Conservation (phyloP, 106 monocot genomes). For the Posidonia australis region DNA sequence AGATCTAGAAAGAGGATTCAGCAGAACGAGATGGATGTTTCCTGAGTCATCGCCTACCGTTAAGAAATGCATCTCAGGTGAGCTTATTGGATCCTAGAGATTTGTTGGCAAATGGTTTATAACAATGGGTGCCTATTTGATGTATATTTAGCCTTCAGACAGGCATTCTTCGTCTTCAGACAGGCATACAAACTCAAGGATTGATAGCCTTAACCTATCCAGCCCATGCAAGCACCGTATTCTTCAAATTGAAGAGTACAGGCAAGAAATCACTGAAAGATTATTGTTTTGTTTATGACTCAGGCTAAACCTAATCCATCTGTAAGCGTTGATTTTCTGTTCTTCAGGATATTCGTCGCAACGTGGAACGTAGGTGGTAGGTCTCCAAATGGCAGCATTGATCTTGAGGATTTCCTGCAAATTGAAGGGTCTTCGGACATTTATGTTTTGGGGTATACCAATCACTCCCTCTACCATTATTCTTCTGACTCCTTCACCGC, state of each 20-base stretch:
- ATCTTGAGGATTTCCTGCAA: slow-evolving; percentile 75
- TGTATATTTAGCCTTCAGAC: too few relatives aligned
- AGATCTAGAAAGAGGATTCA: slow-evolving; percentile 42
- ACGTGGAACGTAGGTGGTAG: slow-evolving; percentile 99
- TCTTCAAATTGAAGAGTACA: slow-evolving; percentile 31
- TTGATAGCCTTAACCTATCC: slow-evolving; percentile 54
- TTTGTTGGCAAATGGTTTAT: too few relatives aligned
- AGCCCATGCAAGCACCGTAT: slow-evolving; percentile 9
- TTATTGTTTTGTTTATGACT: not conserved
- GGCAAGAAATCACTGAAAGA: slow-evolving; percentile 17
- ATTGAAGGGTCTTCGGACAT: slow-evolving; percentile 73
- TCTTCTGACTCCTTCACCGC: not conserved
- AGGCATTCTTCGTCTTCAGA: slow-evolving; percentile 29
- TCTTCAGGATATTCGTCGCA: slow-evolving; percentile 67
- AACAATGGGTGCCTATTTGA: too few relatives aligned
- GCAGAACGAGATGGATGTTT: slow-evolving; percentile 21
- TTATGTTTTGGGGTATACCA: slow-evolving; percentile 75
- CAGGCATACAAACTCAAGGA: slow-evolving; percentile 34
- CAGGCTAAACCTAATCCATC: not conserved
- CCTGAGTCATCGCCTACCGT: slow-evolving; percentile 38
- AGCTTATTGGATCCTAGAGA: not conserved
- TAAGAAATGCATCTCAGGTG: slow-evolving; percentile 70
- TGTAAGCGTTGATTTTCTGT: not conserved
- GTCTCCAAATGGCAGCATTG: slow-evolving; percentile 50
- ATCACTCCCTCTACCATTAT: not conserved